These are phyloP conservation scores for Mortierella sp. DNA, from an alignment of 371 early-diverging fungal genomes.

Conservation along the genomic window DNA sequence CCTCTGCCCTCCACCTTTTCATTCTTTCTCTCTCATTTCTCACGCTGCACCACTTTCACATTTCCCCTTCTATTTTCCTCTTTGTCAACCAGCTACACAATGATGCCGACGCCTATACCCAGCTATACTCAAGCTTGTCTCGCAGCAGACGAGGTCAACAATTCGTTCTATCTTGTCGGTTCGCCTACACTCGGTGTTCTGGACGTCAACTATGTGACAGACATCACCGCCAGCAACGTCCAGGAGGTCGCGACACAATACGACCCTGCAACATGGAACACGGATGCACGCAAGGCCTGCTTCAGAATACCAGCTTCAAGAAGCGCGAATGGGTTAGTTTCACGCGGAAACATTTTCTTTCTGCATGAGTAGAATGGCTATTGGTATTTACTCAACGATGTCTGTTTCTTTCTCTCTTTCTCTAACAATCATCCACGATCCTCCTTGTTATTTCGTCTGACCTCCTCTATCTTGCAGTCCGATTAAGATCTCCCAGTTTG, in stretches of 20 bases:
- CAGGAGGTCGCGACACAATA: background rate
- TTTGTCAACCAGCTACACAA: background rate
- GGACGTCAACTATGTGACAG: background rate
- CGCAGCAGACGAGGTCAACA: background rate
- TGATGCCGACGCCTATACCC: background rate
- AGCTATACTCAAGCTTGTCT: background rate
- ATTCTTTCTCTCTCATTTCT: too few relatives aligned
- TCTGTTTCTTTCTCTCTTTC: too few relatives aligned
- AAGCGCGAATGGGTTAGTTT: background rate
- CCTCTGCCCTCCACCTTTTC: too few relatives aligned
- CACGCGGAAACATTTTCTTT: too few relatives aligned
- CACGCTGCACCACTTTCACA: too few relatives aligned
- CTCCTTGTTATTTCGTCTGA: background rate
- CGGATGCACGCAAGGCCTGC: background rate
- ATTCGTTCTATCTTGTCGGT: background rate
- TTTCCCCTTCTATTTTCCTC: too few relatives aligned
- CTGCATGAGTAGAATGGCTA: too few relatives aligned
- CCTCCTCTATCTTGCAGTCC: background rate
- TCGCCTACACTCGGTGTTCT: background rate
- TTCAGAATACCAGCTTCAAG: background rate
- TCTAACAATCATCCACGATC: background rate
- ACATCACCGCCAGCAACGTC: background rate
- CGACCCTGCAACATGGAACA: background rate
- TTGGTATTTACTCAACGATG: too few relatives aligned
- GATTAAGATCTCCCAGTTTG: background rate